Percentiles rank a stretch among this genome's conserved stretches.
phyloP scores from a whole-genome alignment of 2,329 filamentous ascomycete genomes.

The Aspergillus caelatus region DNA sequence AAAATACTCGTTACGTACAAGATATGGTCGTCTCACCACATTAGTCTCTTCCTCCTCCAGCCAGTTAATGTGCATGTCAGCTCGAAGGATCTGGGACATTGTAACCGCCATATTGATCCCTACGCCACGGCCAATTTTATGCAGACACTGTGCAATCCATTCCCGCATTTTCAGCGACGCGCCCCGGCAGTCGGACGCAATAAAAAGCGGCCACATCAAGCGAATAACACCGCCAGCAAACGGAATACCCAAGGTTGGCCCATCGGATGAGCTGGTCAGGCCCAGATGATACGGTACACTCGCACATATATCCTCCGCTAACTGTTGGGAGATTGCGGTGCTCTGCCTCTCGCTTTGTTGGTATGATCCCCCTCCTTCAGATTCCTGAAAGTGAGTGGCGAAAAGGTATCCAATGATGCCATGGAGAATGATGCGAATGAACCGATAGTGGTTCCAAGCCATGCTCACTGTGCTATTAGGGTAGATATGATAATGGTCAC shows the following conservation, averaged over 20 bases:
- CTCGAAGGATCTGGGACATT: not conserved
- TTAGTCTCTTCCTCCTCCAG: not conserved
- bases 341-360: constrained; percentile 9
- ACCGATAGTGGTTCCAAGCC: constrained; percentile 28
- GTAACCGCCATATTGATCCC: not conserved
- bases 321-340: constrained; percentile 1
- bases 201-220: constrained; percentile 23
- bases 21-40: not conserved
- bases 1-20: not conserved
- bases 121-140: constrained; percentile 4
- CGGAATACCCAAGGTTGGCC: constrained; percentile 2
- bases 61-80: not conserved
- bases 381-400: not conserved
- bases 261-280: not conserved
- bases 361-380: not conserved
- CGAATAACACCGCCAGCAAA: constrained; percentile 14
- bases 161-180: not conserved
- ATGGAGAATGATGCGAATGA: constrained; percentile 24
- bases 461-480: constrained; percentile 17
- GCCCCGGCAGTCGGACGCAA: constrained; percentile 14
- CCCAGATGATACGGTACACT: constrained; percentile 22
- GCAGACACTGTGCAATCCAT: constrained; percentile 10
- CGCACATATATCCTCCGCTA: constrained; percentile 22
- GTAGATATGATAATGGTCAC: constrained; percentile 24
- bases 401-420: constrained; percentile 11